These are phyloP conservation scores for Gremmenia infestans DNA, from an alignment of 2,329 filamentous ascomycete genomes.

Conservation along the genomic window DNA sequence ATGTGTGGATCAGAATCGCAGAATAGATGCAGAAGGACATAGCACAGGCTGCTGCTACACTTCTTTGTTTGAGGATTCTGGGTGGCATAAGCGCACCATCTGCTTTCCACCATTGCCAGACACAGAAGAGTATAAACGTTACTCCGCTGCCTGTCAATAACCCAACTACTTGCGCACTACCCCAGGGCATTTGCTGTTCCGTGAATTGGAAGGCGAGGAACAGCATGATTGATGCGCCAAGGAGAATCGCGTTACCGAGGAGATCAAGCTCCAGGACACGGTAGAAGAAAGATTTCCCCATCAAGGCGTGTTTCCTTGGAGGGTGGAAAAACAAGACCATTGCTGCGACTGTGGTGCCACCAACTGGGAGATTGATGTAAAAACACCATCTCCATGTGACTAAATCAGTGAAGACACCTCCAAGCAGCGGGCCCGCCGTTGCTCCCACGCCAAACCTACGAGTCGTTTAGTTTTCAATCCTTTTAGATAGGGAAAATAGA, in stretches of 20 bases:
- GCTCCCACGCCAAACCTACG: slow-evolving; percentile 20
- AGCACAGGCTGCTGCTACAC: slow-evolving; percentile 27
- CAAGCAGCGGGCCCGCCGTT: slow-evolving; percentile 30
- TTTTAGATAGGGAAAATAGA: neutral
- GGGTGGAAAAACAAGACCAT: slow-evolving; percentile 33
- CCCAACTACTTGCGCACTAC: slow-evolving; percentile 27
- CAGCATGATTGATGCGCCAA: slow-evolving; percentile 34
- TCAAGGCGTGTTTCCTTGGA: slow-evolving; percentile 35
- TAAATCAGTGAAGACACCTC: slow-evolving; percentile 33
- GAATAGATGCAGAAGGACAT: slow-evolving; percentile 25
- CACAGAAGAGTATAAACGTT: slow-evolving; percentile 24
- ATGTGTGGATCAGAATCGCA: slow-evolving; percentile 32
- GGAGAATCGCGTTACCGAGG: slow-evolving; percentile 39
- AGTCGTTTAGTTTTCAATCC: slow-evolving; percentile 8
- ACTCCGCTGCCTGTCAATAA: slow-evolving; percentile 28
- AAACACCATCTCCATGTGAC: slow-evolving; percentile 36
- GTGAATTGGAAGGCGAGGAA: slow-evolving; percentile 44
- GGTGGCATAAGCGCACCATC: slow-evolving; percentile 45
- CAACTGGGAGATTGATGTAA: slow-evolving; percentile 35
- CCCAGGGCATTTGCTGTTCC: slow-evolving; percentile 31
- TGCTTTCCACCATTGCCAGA: slow-evolving; percentile 36
- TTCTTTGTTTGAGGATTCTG: slow-evolving; percentile 34
- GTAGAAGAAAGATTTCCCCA: slow-evolving; percentile 29
- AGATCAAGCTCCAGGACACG: slow-evolving; percentile 38
- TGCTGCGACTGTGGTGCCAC: slow-evolving; percentile 29